Conservation (phyloP, 1,284 basidiomycete genomes). For the Phlebopus sp. region DNA sequence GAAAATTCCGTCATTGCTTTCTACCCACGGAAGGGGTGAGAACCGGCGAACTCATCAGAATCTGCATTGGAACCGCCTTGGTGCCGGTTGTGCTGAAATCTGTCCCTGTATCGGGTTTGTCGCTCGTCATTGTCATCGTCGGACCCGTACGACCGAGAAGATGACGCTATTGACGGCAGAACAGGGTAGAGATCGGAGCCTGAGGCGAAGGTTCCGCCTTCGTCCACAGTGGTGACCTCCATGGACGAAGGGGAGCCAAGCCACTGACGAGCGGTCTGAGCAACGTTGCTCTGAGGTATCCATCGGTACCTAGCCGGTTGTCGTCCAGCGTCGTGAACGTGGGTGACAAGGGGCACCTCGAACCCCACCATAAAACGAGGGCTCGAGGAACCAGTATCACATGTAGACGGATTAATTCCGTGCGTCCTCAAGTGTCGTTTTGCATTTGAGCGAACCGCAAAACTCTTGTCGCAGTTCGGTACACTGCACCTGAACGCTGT, state of each 20-base stretch:
- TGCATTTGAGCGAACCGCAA: conserved; percentile 62
- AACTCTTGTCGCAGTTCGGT: conserved; percentile 47
- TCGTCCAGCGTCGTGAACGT: conserved; percentile 40
- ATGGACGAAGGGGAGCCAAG: conserved; percentile 16
- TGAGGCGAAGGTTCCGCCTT: background rate
- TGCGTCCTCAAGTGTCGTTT: conserved; percentile 58
- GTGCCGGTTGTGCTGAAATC: conserved; percentile 3
- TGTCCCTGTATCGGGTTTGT: conserved; percentile 4
- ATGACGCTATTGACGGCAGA: conserved; percentile 29
- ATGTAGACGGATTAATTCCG: conserved; percentile 36
- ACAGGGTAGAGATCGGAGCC: conserved; percentile 22
- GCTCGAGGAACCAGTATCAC: conserved; percentile 14
- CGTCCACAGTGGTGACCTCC: conserved; percentile 12
- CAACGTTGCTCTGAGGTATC: conserved; percentile 37
- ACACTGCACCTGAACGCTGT: conserved; percentile 52
- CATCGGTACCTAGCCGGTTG: conserved; percentile 42
- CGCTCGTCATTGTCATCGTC: conserved; percentile 26
- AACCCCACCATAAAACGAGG: conserved; percentile 43
- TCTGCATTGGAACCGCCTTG: conserved; percentile 9
- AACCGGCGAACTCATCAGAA: conserved; percentile 14
- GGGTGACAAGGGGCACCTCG: conserved; percentile 43
- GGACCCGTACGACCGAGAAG: conserved; percentile 22
- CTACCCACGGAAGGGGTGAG: conserved; percentile 13
- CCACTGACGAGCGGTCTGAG: conserved; percentile 21
- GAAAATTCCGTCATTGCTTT: background rate